A percentile compares a stretch with the other conserved stretches of the same genome.
phyloP scores from a whole-genome alignment of 2,329 filamentous ascomycete genomes.

The Penicillium digitatum region DNA sequence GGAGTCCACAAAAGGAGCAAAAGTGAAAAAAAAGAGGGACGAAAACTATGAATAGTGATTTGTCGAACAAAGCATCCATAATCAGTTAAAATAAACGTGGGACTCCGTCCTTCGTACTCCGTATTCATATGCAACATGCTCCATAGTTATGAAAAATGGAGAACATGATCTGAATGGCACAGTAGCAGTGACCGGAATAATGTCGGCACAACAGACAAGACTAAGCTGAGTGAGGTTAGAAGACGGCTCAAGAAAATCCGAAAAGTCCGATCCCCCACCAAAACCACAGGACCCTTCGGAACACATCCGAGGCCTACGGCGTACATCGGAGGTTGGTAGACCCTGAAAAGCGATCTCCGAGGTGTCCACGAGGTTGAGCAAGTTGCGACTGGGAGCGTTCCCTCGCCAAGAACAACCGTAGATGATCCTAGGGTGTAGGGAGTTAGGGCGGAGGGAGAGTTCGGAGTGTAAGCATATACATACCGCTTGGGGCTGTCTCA shows the following conservation, averaged over 20 bases:
- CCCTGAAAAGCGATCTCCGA: not conserved
- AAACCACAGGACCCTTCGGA: not conserved
- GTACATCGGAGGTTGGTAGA: not conserved
- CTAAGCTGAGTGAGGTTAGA: not conserved
- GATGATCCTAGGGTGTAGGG: too few species aligned
- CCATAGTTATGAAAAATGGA: not conserved
- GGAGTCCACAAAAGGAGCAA: not conserved
- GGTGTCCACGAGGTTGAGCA: not conserved
- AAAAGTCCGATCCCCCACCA: not conserved
- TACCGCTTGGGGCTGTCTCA: slow-evolving; percentile 2
- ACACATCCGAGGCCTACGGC: not conserved
- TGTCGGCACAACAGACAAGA: not conserved
- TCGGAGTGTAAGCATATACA: not conserved
- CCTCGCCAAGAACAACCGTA: not conserved
- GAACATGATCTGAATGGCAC: not conserved
- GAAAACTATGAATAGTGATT: not conserved
- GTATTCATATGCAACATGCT: too few species aligned
- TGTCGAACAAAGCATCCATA: not conserved
- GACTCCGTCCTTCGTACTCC: too few species aligned
- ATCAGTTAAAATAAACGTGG: not conserved
- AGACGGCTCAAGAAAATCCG: not conserved
- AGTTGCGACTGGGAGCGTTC: not conserved
- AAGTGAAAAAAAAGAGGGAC: not conserved
- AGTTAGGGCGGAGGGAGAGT: too few species aligned
- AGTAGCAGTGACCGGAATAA: not conserved